Conservation (phyloP, 208 protist species). For the Acanthamoeba lenticulata region DNA sequence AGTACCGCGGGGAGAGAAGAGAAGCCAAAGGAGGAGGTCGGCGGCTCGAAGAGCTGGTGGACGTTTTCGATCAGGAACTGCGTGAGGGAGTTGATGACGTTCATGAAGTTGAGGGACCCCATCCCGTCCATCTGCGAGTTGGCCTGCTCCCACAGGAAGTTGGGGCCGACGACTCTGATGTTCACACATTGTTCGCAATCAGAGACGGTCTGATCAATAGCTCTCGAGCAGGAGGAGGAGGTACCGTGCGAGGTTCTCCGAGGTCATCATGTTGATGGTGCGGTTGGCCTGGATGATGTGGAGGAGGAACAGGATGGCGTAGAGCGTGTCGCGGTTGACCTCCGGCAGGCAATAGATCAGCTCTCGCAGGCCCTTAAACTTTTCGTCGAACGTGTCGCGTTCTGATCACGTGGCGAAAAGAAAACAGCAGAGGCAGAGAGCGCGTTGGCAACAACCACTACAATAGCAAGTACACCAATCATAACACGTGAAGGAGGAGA, state of each 20-base stretch:
- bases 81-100: constrained; percentile 21
- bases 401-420: background rate
- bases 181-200: background rate
- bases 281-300: constrained; percentile 46
- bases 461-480: background rate
- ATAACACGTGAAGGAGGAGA: background rate
- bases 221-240: background rate
- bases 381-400: background rate
- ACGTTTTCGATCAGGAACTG: constrained; percentile 61
- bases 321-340: constrained; percentile 49
- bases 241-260: constrained; percentile 48
- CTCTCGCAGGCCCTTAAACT: constrained; percentile 32
- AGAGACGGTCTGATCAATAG: background rate
- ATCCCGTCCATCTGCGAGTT: background rate
- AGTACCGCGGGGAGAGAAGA: constrained; percentile 36
- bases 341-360: constrained; percentile 47
- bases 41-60: constrained; percentile 20
- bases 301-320: constrained; percentile 18
- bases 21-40: constrained; percentile 38
- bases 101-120: constrained; percentile 30
- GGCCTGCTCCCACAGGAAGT: constrained; percentile 53
- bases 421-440: background rate
- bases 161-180: constrained; percentile 56
- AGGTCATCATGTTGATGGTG: constrained; percentile 66
- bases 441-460: background rate